These are phyloP conservation scores for Neolentinus lepideus DNA, from an alignment of 1,284 basidiomycete genomes.

Conservation along the genomic window DNA sequence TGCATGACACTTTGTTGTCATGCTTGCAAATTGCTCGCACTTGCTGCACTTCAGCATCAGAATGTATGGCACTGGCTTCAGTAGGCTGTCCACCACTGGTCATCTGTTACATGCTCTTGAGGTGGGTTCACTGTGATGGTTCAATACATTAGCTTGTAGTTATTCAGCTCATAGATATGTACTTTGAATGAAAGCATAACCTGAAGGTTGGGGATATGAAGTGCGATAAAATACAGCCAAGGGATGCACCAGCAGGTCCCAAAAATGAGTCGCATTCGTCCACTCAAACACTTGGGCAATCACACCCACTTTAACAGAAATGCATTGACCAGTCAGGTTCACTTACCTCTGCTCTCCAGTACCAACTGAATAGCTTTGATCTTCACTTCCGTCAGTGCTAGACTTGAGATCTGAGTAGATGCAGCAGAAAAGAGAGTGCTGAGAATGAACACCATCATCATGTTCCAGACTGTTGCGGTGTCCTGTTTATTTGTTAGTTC, in stretches of 20 bases:
- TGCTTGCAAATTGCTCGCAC: slow-evolving; percentile 22
- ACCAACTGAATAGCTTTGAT: not conserved
- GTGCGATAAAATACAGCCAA: not conserved
- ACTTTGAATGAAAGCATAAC: slow-evolving; percentile 32
- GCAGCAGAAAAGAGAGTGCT: not conserved
- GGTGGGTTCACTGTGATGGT: slow-evolving; percentile 20
- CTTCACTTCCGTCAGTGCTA: not conserved
- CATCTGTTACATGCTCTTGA: slow-evolving; percentile 21
- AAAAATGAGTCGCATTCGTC: slow-evolving; percentile 1
- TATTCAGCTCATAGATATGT: not conserved
- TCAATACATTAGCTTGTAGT: not conserved
- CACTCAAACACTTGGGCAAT: slow-evolving; percentile 3
- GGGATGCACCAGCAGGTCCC: slow-evolving; percentile 1
- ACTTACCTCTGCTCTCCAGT: not conserved
- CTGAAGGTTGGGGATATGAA: slow-evolving; percentile 11
- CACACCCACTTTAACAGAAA: not conserved
- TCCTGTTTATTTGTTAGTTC: not conserved
- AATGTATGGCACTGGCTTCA: slow-evolving; percentile 31
- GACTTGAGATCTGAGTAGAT: not conserved
- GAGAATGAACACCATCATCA: not conserved
- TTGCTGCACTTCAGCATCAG: slow-evolving; percentile 27
- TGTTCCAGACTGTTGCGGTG: not conserved
- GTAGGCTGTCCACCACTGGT: slow-evolving; percentile 35
- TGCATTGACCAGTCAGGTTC: not conserved
- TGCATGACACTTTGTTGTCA: slow-evolving; percentile 24